Base-by-base conservation (phyloP, 1,284 basidiomycete genomes). In the Taiwanofungus camphoratus region DNA sequence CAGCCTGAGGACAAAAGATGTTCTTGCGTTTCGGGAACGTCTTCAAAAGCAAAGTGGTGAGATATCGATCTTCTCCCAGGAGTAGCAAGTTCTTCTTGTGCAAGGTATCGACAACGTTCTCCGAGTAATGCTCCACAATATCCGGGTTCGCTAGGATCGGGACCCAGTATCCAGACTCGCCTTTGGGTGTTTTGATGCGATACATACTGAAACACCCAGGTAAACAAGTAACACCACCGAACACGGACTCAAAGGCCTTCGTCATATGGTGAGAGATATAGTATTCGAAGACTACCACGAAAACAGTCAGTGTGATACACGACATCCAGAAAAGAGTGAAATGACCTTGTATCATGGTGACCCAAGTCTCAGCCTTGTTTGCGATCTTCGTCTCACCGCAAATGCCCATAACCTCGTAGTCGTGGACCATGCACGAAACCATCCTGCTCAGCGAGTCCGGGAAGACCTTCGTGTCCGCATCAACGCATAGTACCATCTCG, bases 201-300 rank as follows among this genome's bases (percentile, higher is more conserved):
- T 99, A 99, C 92, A 99, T 99, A 51, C 87, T 92, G 80, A 99
- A 99, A 71, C 95, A 99, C 54, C 95, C 96, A 12, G 96, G 95
- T 54, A 98, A 74, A 82, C 96, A 99, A 49, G 96, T 98, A 23
- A 99, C 96, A 79, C 95, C 95, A 58, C 95, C 96, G 59, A 99
- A 99, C 77, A 98, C 94, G 6, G 94, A 94, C 67, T 99, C 95
- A 71, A 99, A 99, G 1, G 94, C 93, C 73, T 99, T 99, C 43
- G 91, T 96, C 75, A 93, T 79, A 66, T 99, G 96, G 62, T 99
- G 95, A 12, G 95, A 98, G 65, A 98, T 97, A 74, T 98, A 98
- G 68, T 99, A 99, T 67, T 98, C 95, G 65, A 98, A 98, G 41
- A 99, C 96, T 87, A 53, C 32, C 39, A 27, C 20, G 42, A 40